These are phyloP conservation scores for Fusarium nematophilum DNA, from an alignment of 2,329 filamentous ascomycete genomes.

Conservation along the genomic window DNA sequence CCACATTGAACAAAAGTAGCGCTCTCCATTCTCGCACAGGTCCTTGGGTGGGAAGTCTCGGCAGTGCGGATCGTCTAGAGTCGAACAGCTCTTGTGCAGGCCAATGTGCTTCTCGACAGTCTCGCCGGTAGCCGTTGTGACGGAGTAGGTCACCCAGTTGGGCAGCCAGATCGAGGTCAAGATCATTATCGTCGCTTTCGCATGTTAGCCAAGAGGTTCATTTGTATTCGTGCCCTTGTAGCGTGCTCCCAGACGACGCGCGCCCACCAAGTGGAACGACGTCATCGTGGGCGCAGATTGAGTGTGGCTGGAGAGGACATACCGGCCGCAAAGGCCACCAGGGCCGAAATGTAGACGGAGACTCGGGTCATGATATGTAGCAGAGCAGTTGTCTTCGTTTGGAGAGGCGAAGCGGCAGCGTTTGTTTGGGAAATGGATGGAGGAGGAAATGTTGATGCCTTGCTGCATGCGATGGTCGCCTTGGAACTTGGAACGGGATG, in stretches of 20 bases:
- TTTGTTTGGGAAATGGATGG: constrained; percentile 18
- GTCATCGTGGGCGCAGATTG: constrained; percentile 38
- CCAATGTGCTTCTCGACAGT: constrained; percentile 73
- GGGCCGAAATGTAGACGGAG: constrained; percentile 55
- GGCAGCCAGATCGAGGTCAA: constrained; percentile 76
- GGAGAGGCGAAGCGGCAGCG: constrained; percentile 1
- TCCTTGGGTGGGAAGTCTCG: constrained; percentile 51
- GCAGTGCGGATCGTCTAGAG: constrained; percentile 71
- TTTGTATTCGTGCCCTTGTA: too few relatives aligned
- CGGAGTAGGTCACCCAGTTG: constrained; percentile 76
- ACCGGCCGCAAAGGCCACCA: constrained; percentile 58
- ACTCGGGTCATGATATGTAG: constrained; percentile 55
- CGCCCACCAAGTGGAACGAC: constrained; percentile 21
- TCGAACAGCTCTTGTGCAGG: constrained; percentile 84
- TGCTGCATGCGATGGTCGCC: constrained; percentile 31
- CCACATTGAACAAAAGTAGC: constrained; percentile 93
- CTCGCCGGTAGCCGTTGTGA: constrained; percentile 60
- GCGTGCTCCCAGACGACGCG: background rate
- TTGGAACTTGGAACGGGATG: constrained; percentile 29
- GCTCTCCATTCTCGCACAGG: constrained; percentile 57
- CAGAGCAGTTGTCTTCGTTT: background rate
- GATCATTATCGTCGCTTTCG: constrained; percentile 75
- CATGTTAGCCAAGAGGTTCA: constrained; percentile 46
- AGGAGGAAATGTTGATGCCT: constrained; percentile 38
- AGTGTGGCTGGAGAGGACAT: constrained; percentile 43